A percentile compares a stretch with the other conserved stretches of the same genome.
Evolutionary conservation across 2,329 filamentous ascomycete genomes (phyloP).

Genomic region (Neofusicoccum umdonicola): DNA sequence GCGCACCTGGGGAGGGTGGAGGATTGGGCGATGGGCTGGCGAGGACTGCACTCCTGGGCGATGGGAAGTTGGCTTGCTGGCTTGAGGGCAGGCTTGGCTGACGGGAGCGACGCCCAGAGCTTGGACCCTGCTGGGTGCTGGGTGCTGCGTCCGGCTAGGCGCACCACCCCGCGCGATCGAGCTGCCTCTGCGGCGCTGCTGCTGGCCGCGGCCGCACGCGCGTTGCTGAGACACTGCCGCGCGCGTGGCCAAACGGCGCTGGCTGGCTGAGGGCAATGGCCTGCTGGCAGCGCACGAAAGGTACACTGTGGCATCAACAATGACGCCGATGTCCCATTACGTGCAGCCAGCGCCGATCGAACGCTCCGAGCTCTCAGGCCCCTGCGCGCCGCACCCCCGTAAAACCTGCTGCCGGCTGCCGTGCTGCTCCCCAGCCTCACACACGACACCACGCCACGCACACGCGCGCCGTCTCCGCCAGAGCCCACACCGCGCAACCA

Average conservation of each 20-base stretch:
- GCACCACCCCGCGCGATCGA: slow-evolving; percentile 4
- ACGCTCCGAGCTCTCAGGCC: not conserved
- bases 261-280: not conserved
- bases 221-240: not conserved
- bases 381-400: slow-evolving; percentile 8
- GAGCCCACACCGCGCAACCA: no score
- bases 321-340: slow-evolving; percentile 8
- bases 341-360: slow-evolving; percentile 3
- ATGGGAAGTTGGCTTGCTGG: slow-evolving; percentile 12
- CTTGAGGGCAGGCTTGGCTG: slow-evolving; percentile 7
- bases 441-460: slow-evolving; percentile 11
- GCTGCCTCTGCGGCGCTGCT: not conserved
- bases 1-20: not conserved
- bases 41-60: not conserved
- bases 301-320: slow-evolving; percentile 13
- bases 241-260: slow-evolving; percentile 7
- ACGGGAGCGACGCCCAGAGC: slow-evolving; percentile 3
- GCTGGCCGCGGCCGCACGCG: not conserved
- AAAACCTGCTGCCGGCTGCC: slow-evolving; percentile 1
- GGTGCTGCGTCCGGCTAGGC: not conserved
- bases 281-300: not conserved
- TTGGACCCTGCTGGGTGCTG: not conserved
- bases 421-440: slow-evolving; percentile 5
- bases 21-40: not conserved
- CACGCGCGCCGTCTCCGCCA: not conserved